Conservation (phyloP, 257 asterid genomes). For the Verbena officinalis region DNA sequence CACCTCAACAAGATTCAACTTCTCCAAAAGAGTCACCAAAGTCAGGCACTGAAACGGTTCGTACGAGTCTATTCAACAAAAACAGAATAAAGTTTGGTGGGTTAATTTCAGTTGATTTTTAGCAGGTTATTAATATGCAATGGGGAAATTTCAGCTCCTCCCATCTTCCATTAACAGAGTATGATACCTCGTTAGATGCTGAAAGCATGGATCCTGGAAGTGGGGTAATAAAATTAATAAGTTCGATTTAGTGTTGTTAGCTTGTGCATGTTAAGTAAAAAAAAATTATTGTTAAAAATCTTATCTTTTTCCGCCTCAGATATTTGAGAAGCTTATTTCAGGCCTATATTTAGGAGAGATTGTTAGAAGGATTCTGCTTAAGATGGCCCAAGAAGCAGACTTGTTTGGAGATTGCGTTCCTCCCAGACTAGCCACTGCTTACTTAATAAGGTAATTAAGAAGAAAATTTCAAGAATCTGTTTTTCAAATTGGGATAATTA, state of each 20-base stretch:
- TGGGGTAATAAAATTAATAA: slow-evolving; percentile 34
- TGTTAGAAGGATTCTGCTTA: slow-evolving; percentile 66
- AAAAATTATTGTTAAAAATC: background rate
- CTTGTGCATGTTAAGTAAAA: slow-evolving; percentile 2
- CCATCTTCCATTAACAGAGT: slow-evolving; percentile 70
- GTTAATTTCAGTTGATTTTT: slow-evolving; percentile 14
- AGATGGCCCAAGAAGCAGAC: slow-evolving; percentile 66
- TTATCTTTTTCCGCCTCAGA: slow-evolving; percentile 33
- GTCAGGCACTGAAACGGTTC: slow-evolving; percentile 55
- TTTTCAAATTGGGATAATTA: background rate
- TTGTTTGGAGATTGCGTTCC: slow-evolving; percentile 68
- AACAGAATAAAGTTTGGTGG: background rate
- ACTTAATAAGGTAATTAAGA: slow-evolving; percentile 48
- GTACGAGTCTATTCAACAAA: background rate
- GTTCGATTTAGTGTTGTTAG: background rate
- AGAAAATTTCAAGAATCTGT: background rate
- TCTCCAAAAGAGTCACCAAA: slow-evolving; percentile 37
- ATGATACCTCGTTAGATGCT: slow-evolving; percentile 55
- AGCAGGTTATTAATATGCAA: slow-evolving; percentile 68
- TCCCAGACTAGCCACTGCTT: slow-evolving; percentile 59
- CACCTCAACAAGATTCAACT: slow-evolving; percentile 39
- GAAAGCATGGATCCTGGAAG: slow-evolving; percentile 62
- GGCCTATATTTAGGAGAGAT: slow-evolving; percentile 82
- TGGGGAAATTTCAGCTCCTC: slow-evolving; percentile 73
- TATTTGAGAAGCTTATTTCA: slow-evolving; percentile 77